These are phyloP conservation scores for Sclerotinia subarctica DNA, from an alignment of 2,329 filamentous ascomycete genomes.

Conservation along the genomic window DNA sequence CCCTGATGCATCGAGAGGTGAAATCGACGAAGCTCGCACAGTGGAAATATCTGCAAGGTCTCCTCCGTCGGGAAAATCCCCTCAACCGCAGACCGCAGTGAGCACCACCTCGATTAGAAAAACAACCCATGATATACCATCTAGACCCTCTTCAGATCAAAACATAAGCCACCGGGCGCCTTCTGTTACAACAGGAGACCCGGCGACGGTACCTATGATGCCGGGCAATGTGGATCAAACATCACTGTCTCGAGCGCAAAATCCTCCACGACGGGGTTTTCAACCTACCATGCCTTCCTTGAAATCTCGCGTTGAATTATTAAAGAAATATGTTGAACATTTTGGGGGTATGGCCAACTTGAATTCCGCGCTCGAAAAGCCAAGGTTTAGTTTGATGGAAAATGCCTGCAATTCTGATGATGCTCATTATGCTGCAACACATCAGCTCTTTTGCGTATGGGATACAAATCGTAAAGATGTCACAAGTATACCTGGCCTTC, in stretches of 20 bases:
- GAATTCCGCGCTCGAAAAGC: conserved; percentile 42
- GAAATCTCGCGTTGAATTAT: conserved; percentile 27
- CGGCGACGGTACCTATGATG: not conserved
- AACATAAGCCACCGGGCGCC: not conserved
- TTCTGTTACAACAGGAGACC: not conserved
- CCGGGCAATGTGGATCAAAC: not conserved
- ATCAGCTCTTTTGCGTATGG: conserved; percentile 63
- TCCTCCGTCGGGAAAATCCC: not conserved
- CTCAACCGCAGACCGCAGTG: conserved; percentile 1
- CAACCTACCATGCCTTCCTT: conserved; percentile 28
- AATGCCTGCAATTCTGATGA: conserved; percentile 57
- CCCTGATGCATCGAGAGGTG: conserved; percentile 11
- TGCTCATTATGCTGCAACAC: conserved; percentile 60
- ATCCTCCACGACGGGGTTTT: conserved; percentile 27
- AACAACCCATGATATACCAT: not conserved
- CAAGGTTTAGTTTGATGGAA: conserved; percentile 52
- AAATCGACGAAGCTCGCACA: conserved; percentile 6
- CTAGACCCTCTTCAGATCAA: not conserved
- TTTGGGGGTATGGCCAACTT: conserved; percentile 30
- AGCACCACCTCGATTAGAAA: not conserved
- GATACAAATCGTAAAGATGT: conserved; percentile 34
- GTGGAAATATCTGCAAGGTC: conserved; percentile 9
- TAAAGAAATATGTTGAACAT: conserved; percentile 32
- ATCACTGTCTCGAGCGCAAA: conserved; percentile 16
- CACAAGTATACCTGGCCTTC: conserved; percentile 40